These are phyloP conservation scores for Hypoxylon sp. DNA, from an alignment of 2,329 filamentous ascomycete species.

Conservation along the genomic window DNA sequence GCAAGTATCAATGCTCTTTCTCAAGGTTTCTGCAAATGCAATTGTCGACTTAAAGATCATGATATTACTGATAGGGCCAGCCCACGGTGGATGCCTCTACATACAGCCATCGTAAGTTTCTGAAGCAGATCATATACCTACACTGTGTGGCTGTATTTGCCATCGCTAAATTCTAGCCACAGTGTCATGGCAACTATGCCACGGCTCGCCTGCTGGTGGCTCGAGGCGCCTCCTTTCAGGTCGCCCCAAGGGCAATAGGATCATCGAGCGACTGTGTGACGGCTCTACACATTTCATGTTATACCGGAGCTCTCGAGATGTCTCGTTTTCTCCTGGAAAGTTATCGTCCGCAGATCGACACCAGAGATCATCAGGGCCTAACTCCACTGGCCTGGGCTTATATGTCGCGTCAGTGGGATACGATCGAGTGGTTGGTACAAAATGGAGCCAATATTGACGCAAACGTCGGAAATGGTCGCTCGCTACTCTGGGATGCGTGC, in stretches of 20 bases:
- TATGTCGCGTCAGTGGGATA: conserved; percentile 10
- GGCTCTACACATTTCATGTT: conserved; percentile 22
- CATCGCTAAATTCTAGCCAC: conserved; percentile 14
- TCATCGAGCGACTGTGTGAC: conserved; percentile 14
- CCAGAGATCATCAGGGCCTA: conserved; percentile 18
- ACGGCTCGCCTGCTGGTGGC: conserved; percentile 17
- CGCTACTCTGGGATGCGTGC: conserved; percentile 22
- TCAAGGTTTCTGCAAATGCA: conserved; percentile 2
- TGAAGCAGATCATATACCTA: background rate
- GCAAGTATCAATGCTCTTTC: conserved; percentile 25
- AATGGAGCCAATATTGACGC: conserved; percentile 21
- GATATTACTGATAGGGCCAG: background rate
- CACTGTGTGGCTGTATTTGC: background rate
- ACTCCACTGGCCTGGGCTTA: conserved; percentile 22
- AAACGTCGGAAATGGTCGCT: background rate
- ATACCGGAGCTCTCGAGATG: background rate
- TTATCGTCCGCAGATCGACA: conserved; percentile 17
- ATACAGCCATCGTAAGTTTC: conserved; percentile 33
- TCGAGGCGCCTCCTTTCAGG: conserved; percentile 25
- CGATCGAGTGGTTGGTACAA: conserved; percentile 17
- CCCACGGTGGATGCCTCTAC: conserved; percentile 34
- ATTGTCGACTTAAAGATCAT: background rate
- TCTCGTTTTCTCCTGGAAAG: conserved; percentile 15
- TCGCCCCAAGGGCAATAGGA: conserved; percentile 7
- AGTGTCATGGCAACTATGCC: conserved; percentile 14